Evolutionary conservation across 345 rosid species (phyloP).

Genomic region (Adansonia digitata): DNA sequence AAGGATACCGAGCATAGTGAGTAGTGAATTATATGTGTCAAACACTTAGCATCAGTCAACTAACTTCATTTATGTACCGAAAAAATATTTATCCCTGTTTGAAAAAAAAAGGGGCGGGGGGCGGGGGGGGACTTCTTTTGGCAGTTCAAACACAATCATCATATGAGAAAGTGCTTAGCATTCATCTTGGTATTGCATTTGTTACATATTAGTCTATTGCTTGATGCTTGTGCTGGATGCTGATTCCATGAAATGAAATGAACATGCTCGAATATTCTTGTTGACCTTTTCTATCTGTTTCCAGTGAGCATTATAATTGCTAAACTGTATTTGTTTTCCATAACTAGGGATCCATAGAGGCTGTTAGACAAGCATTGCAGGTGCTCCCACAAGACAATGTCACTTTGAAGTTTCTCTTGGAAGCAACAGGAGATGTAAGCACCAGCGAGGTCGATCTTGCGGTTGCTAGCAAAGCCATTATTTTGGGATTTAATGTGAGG

Average conservation of each 20-base stretch:
- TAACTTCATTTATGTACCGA: not conserved
- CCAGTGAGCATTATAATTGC: not conserved
- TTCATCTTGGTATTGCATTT: not conserved
- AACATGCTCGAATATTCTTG: not conserved
- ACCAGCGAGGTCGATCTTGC: conserved; percentile 94
- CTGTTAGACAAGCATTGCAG: conserved; percentile 87
- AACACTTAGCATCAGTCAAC: not conserved
- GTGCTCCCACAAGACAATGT: conserved; percentile 90
- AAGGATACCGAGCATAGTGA: not conserved
- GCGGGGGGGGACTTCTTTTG: not conserved
- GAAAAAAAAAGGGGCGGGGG: too few species aligned
- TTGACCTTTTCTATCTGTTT: not conserved
- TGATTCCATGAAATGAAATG: not conserved
- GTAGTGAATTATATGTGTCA: not conserved
- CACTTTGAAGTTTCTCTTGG: conserved; percentile 79
- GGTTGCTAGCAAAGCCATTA: conserved; percentile 74
- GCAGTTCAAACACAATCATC: not conserved
- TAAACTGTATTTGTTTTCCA: conserved; percentile 20
- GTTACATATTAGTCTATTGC: not conserved
- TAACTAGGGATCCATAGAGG: conserved; percentile 91
- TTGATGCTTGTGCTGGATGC: not conserved
- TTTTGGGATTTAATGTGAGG: conserved; percentile 84
- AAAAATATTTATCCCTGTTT: not conserved
- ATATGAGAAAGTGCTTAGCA: not conserved
- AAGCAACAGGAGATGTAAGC: conserved; percentile 90